phyloP scores from a whole-genome alignment of 768 basidiomycete species.

The Macrolepiota albuminosa region DNA sequence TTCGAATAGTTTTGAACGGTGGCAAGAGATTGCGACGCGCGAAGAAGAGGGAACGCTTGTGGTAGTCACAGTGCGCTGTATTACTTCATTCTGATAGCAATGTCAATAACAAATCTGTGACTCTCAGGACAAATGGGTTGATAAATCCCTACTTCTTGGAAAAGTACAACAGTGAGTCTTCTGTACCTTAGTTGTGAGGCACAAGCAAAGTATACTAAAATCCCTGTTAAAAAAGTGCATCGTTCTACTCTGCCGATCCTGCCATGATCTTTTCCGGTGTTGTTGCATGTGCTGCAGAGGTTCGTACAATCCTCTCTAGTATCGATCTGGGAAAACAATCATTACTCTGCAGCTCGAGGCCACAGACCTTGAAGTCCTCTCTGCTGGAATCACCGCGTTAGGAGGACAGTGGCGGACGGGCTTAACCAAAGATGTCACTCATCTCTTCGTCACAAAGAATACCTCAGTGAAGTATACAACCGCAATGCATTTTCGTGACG shows the following conservation, averaged over 20 bases:
- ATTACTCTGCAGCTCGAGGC: conserved; percentile 41
- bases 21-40: conserved; percentile 31
- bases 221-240: conserved; percentile 29
- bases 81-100: neutral
- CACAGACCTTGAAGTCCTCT: conserved; percentile 67
- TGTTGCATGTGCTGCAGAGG: conserved; percentile 66
- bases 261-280: conserved; percentile 80
- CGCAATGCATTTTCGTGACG: conserved; percentile 53
- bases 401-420: conserved; percentile 80
- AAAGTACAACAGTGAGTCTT: conserved; percentile 50
- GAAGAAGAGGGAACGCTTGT: conserved; percentile 20
- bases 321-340: neutral
- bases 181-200: neutral
- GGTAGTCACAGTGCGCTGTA: conserved; percentile 33
- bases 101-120: neutral
- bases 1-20: conserved; percentile 51
- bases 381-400: conserved; percentile 64
- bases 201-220: neutral
- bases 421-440: conserved; percentile 83
- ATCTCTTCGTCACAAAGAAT: conserved; percentile 63
- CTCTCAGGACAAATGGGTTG: conserved; percentile 61
- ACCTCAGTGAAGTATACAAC: conserved; percentile 48
- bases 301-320: conserved; percentile 23
- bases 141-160: conserved; percentile 55
- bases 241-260: conserved; percentile 74